These are phyloP conservation scores for Aspergillus baeticus DNA, from an alignment of 495 filamentous ascomycete species.

Conservation along the genomic window DNA sequence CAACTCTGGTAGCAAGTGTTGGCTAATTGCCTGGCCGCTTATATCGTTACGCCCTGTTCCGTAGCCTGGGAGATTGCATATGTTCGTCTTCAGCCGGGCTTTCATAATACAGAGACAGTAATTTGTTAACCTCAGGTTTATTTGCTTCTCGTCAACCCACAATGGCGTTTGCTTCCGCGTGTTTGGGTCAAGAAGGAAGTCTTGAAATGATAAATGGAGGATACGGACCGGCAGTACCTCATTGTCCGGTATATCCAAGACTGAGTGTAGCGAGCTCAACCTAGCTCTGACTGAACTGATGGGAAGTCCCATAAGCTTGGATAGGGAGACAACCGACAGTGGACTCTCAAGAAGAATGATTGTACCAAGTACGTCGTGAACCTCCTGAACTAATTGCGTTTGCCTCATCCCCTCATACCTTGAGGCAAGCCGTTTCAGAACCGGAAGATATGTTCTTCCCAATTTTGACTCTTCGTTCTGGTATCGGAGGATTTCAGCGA, in stretches of 20 bases:
- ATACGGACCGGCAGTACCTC: conserved; percentile 6
- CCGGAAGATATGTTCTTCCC: conserved; percentile 25
- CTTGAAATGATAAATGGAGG: conserved; percentile 29
- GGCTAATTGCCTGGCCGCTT: conserved; percentile 12
- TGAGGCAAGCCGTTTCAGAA: conserved; percentile 2
- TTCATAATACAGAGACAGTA: conserved; percentile 33
- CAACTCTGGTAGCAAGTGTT: conserved; percentile 27
- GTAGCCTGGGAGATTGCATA: conserved; percentile 32
- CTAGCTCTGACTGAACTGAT: no score
- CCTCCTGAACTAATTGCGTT: neutral
- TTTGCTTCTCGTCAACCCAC: conserved; percentile 25
- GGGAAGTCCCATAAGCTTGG: no score
- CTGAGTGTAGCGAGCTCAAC: neutral
- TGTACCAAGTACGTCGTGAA: no score
- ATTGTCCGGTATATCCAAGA: conserved; percentile 25
- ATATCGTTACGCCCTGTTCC: conserved; percentile 24
- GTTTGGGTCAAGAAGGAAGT: conserved; percentile 24
- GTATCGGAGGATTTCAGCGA: conserved; percentile 17
- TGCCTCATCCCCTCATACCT: neutral
- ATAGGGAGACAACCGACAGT: no score
- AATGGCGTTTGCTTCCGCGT: conserved; percentile 20
- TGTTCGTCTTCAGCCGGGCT: conserved; percentile 29
- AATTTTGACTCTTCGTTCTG: conserved; percentile 17
- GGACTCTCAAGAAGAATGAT: no score
- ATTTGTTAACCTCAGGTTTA: neutral